phyloP scores from a whole-genome alignment of 2,329 filamentous ascomycete species.

The Colletotrichum paranaense region DNA sequence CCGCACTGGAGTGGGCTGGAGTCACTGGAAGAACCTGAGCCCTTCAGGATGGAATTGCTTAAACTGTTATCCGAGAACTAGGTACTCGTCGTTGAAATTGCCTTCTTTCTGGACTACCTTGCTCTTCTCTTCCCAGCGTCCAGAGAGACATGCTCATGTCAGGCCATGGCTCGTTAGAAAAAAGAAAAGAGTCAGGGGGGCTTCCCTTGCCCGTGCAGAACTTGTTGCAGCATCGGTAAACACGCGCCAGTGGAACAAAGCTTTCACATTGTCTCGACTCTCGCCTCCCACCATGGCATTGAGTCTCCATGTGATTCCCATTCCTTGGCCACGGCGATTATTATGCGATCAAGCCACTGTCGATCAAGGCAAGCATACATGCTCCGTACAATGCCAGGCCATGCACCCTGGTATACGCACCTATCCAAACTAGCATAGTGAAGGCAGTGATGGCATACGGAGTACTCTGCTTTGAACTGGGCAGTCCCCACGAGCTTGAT shows the following conservation, averaged over 20 bases:
- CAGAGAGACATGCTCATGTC: slow-evolving; percentile 6
- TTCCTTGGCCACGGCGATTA: neutral
- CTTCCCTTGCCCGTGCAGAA: slow-evolving; percentile 9
- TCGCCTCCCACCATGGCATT: slow-evolving; percentile 17
- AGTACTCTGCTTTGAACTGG: neutral
- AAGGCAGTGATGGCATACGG: neutral
- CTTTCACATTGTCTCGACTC: slow-evolving; percentile 9
- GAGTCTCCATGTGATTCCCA: slow-evolving; percentile 18
- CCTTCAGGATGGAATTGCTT: neutral
- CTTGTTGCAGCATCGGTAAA: slow-evolving; percentile 8
- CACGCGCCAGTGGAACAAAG: slow-evolving; percentile 9
- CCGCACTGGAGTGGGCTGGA: neutral
- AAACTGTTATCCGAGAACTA: slow-evolving; percentile 18
- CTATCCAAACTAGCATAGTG: neutral
- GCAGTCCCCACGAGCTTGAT: neutral
- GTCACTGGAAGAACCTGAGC: neutral
- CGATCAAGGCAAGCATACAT: slow-evolving; percentile 4
- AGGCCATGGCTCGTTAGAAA: slow-evolving; percentile 4
- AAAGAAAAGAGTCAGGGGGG: neutral
- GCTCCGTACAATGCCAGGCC: neutral
- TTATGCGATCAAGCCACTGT: slow-evolving; percentile 2
- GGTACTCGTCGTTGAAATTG: slow-evolving; percentile 15
- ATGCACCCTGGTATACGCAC: neutral
- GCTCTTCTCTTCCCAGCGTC: neutral
- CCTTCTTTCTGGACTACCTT: neutral